Evolutionary conservation across 2,329 filamentous ascomycete genomes (phyloP), one percentile per base, ranked within the genome.

Genomic region (Pseudogymnoascus sp.): DNA sequence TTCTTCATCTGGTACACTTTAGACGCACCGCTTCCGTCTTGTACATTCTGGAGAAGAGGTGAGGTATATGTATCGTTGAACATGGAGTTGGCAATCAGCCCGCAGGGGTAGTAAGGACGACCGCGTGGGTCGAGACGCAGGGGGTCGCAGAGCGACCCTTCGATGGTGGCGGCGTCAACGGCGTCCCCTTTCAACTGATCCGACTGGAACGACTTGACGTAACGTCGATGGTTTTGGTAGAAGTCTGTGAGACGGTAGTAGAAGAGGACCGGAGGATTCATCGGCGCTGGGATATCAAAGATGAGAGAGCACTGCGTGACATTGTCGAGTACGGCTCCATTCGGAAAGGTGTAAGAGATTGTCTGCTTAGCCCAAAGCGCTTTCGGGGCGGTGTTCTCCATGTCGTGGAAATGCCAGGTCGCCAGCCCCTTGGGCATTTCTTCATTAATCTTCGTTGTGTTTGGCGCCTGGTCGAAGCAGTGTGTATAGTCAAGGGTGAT

Each of bases 201-300:
- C 63, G 88, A 83, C 72, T 93, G 89, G 71, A 96, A 89, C 1
- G 91, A 96, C 73, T 91, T 90, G 65, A 97, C 95, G 70, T 99
- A 99, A 75, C 93, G 88, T 68, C 95, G 89, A 74, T 99, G 95
- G 74, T 99, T 99, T 77, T 99, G 95, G 79, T 97, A 97, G 79
- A 99, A 99, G 78, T 97, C 96, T 64, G 91, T 93, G 66, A 99
- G 86, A 69, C 89, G 89, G 77, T 99, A 99, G 80, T 97, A 99
- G 76, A 97, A 86, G 65, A 93, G 84, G 9, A 99, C 90, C 0
- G 93, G 92, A 1, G 92, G 85, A 2, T 83, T 81, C 76, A 99
- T 88, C 64, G 86, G 79, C 70, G 93, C 88, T 1, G 91, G 91
- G 7, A 97, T 86, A 37, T 84, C 80, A 77, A 97, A 96, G 66